Evolutionary conservation across 768 basidiomycete species (phyloP), one percentile per base, ranked within the genome.

Genomic region (Naganishia vishniacii): DNA sequence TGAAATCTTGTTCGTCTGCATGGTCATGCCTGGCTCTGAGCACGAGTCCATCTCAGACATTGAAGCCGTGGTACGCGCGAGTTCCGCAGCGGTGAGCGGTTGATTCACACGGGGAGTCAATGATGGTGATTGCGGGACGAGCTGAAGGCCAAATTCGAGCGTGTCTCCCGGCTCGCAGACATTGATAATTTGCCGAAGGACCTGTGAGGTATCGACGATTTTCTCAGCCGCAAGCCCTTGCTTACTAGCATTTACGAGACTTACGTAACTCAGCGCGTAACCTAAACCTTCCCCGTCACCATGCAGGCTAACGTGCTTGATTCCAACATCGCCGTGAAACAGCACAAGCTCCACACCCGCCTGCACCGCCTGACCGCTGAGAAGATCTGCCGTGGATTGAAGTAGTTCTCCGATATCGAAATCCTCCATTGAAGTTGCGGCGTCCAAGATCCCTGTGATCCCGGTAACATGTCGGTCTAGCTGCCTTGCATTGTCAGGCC

Each of bases 391-490:
- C 9, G 91, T 85, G 72, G 84, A 86, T 78, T 95, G 93, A 69
- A 94, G 73, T 79, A 89, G 80, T 75, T 97, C 92, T 25, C 89
- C 92, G 41, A 95, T 84, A 78, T 97, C 92, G 72, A 94, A 95
- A 73, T 91, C 88, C 59, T 84, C 83, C n/a, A 72, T 70, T 25
- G 59, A 62, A 59, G 26, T 61, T 46, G 48, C 61, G 1, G 64
- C 69, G n/a, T 59, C 62, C 28, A 63, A 40, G 16, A 63, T 63
- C 28, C 62, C 62, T 0, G 48, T 47, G 23, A 56, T 56, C 8
- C 53, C 34, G 9, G 53, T 56, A 26, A 40, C 53, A 26, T 56
- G 53, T 34, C 53, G 37, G 23, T n/a, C 20, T 40, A 20, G 53
- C 5, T 2, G 4, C 53, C 51, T 25, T 67, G 60, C 23, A 31